Percentiles rank a stretch among this genome's conserved stretches.
Evolutionary conservation across 371 early-diverging fungal species (phyloP).

Genomic region (Polyrhizophydium stewartii): DNA sequence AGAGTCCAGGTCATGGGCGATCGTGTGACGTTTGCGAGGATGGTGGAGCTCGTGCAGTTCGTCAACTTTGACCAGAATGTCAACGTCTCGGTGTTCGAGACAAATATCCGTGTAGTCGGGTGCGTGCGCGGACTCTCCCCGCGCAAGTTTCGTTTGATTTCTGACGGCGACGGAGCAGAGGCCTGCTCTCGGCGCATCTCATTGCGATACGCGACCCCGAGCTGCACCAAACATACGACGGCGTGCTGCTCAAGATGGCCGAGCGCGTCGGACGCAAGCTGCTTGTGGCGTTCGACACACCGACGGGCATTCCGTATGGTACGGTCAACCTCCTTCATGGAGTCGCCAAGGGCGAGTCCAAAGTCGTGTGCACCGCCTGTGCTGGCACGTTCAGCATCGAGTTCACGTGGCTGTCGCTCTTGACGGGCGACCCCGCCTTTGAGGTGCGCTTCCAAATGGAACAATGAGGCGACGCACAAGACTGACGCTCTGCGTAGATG

Average conservation of each 20-base stretch:
- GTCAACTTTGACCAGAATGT: constrained; percentile 20
- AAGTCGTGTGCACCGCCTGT: constrained; percentile 27
- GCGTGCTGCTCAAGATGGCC: constrained; percentile 14
- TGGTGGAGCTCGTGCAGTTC: constrained; percentile 6
- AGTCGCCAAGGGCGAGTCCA: constrained; percentile 17
- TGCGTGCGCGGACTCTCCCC: background rate
- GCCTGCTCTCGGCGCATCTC: constrained; percentile 19
- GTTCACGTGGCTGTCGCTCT: constrained; percentile 23
- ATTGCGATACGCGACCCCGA: constrained; percentile 12
- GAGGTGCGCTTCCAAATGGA: constrained; percentile 7
- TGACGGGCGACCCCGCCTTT: constrained; percentile 21
- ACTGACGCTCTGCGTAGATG: background rate
- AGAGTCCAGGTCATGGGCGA: constrained; percentile 15
- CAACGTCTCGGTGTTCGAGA: constrained; percentile 33
- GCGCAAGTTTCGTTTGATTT: too few species aligned
- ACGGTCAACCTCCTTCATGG: constrained; percentile 18
- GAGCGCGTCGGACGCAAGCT: constrained; percentile 15
- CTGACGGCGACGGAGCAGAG: constrained; percentile 1
- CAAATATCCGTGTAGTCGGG: constrained; percentile 26
- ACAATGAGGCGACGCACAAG: too few species aligned
- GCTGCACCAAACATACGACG: constrained; percentile 10
- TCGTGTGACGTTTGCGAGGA: constrained; percentile 2
- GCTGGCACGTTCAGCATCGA: constrained; percentile 25
- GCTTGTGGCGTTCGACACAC: constrained; percentile 25
- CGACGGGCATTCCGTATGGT: constrained; percentile 30